These are phyloP conservation scores for Candida nonsorbophila DNA, from an alignment of 805 yeast species.

Conservation along the genomic window DNA sequence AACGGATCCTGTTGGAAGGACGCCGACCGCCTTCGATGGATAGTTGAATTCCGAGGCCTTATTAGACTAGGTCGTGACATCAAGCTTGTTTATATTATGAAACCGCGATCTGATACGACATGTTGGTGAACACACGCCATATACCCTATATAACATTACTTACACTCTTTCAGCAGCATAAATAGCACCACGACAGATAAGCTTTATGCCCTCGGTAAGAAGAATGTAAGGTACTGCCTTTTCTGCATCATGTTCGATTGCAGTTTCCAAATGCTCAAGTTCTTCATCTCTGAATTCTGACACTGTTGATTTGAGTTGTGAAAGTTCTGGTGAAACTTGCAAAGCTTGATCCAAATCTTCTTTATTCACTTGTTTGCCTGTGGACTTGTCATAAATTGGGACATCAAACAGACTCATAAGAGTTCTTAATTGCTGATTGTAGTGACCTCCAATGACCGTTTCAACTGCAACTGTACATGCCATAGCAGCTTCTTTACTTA, in stretches of 20 bases:
- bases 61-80: conserved; percentile 29
- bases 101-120: too few relatives aligned
- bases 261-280: conserved; percentile 91
- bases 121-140: not conserved
- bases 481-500: conserved; percentile 97
- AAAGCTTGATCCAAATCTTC: conserved; percentile 18
- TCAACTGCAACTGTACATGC: conserved; percentile 99
- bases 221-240: conserved; percentile 89
- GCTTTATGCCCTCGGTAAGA: conserved; percentile 81
- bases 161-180: conserved; percentile 84
- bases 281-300: conserved; percentile 88
- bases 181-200: conserved; percentile 81
- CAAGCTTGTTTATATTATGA: conserved; percentile 5
- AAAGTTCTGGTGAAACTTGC: conserved; percentile 49
- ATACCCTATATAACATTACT: too few relatives aligned
- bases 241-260: conserved; percentile 86
- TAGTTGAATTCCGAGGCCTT: conserved; percentile 16
- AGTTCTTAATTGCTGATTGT: conserved; percentile 81
- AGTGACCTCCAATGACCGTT: conserved; percentile 95
- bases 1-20: conserved; percentile 40
- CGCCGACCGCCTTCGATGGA: conserved; percentile 13
- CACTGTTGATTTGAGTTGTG: conserved; percentile 54
- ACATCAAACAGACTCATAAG: conserved; percentile 62
- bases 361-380: conserved; percentile 20
- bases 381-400: conserved; percentile 28